Evolutionary conservation across 768 basidiomycete species (phyloP), one percentile per base, ranked within the genome.

Genomic region (Leucosporidium yakuticum): DNA sequence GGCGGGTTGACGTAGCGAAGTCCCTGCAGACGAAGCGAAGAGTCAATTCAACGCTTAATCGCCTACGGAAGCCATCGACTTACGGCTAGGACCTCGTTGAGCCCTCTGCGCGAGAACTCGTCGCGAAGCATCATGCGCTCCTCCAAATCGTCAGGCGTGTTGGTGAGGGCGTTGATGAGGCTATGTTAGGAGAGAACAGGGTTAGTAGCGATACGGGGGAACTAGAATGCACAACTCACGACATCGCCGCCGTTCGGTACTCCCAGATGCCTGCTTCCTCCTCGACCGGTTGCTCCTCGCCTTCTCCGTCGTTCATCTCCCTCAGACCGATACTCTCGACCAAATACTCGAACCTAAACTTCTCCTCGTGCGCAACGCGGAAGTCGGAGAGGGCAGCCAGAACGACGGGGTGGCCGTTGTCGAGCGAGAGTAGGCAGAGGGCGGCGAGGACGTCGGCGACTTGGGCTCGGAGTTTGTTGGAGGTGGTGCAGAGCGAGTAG

Each of bases 31-130:
- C 60, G 20, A 8, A 12, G 6, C 11, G 2, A 11, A 39, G 29
- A 44, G 6, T 19, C 9, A 50, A 34, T 21, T 5, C 50, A 15
- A 15, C 31, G 11, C 15, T 50, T 23, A 5, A 4, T 7, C 49
- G 6, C 49, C 17, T 7, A 19, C 20, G 19, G 49, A 51, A 23
- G 21, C 20, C 25, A 3, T 23, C 12, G 19, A 83, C 90, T 64
- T 80, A 95, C 93, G 69, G 88, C 87, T 64, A 94, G 85, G 49
- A 84, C 82, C 76, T 95, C 89, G 73, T 91, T 90, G 64, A 97
- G 76, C 0, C 92, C 92, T 71, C 91, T 81, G 47, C 91, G 81
- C 11, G 84, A 81, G 64, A 96, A 84, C 79, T 97, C 93, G 64
- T 94, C 91, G 48, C 92, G 82, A 23, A 95, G 80, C 65, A 87